Conservation (phyloP, 306 rosid genomes). For the Dicorynia guianensis region DNA sequence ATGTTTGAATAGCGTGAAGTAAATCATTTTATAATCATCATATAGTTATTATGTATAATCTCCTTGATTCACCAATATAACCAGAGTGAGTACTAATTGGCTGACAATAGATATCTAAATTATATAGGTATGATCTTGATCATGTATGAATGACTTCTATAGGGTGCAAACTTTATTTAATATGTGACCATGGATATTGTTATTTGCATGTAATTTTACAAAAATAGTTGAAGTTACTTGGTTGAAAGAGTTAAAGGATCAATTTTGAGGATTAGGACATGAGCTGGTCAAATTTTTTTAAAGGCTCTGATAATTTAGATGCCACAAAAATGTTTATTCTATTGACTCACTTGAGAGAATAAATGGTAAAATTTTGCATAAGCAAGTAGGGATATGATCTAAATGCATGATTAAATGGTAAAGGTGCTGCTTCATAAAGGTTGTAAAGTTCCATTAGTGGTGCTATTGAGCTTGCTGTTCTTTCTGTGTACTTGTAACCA, state of each 20-base stretch:
- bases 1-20: conserved; percentile 5
- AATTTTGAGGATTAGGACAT: conserved; percentile 24
- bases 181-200: conserved; percentile 15
- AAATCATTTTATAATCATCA: conserved; percentile 22
- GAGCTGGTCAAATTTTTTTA: conserved; percentile 27
- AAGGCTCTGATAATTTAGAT: conserved; percentile 32
- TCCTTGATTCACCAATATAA: conserved; percentile 1
- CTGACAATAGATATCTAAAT: not conserved
- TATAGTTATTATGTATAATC: not conserved
- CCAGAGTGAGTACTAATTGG: not conserved
- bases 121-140: conserved; percentile 12
- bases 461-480: conserved; percentile 16
- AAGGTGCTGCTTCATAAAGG: conserved; percentile 3
- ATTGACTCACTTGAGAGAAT: not conserved
- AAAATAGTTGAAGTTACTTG: conserved; percentile 31
- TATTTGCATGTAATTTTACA: conserved; percentile 24
- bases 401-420: conserved; percentile 25
- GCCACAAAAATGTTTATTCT: conserved; percentile 23
- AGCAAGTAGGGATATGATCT: conserved; percentile 24
- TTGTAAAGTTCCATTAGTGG: conserved; percentile 13
- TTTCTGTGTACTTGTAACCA: conserved; percentile 24
- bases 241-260: conserved; percentile 9
- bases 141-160: conserved; percentile 24
- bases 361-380: conserved; percentile 2
- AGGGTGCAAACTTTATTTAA: conserved; percentile 8